These are phyloP conservation scores for Phoma sp. DNA, from an alignment of 2,329 filamentous ascomycete species.

Conservation along the genomic window DNA sequence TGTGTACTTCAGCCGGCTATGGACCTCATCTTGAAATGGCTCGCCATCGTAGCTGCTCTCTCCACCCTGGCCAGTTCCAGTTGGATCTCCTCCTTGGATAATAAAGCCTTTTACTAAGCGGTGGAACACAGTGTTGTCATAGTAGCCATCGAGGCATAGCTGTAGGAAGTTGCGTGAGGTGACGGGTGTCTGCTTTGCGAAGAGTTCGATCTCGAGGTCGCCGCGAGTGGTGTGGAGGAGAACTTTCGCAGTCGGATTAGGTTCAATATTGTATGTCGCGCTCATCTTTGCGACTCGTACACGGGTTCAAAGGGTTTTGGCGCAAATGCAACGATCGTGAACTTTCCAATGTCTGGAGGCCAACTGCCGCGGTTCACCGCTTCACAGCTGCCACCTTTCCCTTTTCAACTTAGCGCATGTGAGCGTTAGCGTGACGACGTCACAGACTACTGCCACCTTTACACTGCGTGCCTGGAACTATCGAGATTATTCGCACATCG, in stretches of 20 bases:
- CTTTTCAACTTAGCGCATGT: neutral
- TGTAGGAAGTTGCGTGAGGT: slow-evolving; percentile 96
- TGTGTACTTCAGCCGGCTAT: slow-evolving; percentile 91
- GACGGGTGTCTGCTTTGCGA: slow-evolving; percentile 91
- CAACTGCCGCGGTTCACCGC: slow-evolving; percentile 14
- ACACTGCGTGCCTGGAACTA: slow-evolving; percentile 13
- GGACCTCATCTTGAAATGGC: slow-evolving; percentile 87
- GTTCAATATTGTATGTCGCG: slow-evolving; percentile 90
- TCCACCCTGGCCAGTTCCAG: slow-evolving; percentile 88
- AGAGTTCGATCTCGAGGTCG: slow-evolving; percentile 90
- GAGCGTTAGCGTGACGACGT: slow-evolving; percentile 27
- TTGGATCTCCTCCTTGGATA: slow-evolving; percentile 92
- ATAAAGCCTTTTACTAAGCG: slow-evolving; percentile 91
- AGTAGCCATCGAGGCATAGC: slow-evolving; percentile 93
- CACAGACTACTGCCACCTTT: slow-evolving; percentile 20
- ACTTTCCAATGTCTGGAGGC: slow-evolving; percentile 12
- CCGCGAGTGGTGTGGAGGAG: slow-evolving; percentile 89
- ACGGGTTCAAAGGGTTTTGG: neutral
- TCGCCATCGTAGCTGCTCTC: slow-evolving; percentile 90
- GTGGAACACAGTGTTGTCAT: slow-evolving; percentile 92
- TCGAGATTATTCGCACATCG: slow-evolving; percentile 10
- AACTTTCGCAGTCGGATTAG: slow-evolving; percentile 90
- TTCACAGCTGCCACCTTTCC: neutral
- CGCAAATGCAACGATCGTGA: slow-evolving; percentile 11
- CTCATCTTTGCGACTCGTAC: slow-evolving; percentile 67